Evolutionary conservation across 495 filamentous ascomycete species (phyloP).

Genomic region (Penicillium antarcticum): DNA sequence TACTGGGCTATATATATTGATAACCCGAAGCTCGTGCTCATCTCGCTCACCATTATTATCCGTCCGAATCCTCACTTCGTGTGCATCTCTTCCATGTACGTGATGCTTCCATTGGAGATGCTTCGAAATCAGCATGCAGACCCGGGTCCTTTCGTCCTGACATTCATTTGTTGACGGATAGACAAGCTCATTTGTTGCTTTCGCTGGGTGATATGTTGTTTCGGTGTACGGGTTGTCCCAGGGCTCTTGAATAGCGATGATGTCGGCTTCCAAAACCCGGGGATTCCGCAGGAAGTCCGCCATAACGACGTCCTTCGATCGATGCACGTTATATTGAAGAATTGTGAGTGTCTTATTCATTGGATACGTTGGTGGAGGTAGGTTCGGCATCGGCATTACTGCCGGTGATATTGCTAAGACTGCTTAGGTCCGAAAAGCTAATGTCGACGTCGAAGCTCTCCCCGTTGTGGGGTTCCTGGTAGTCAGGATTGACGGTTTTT

Average conservation of each 20-base stretch:
- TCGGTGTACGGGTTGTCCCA: constrained; percentile 12
- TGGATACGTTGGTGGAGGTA: neutral
- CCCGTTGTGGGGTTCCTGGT: too few species aligned
- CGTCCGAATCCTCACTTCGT: too few species aligned
- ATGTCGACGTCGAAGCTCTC: too few species aligned
- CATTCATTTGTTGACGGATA: neutral
- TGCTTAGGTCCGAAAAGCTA: too few species aligned
- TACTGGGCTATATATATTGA: constrained; percentile 4
- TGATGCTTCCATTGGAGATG: too few species aligned
- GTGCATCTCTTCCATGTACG: too few species aligned
- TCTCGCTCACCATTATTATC: too few species aligned
- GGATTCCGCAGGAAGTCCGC: constrained; percentile 14
- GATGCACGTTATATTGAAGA: constrained; percentile 14
- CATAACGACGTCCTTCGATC: constrained; percentile 17
- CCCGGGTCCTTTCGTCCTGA: too few species aligned
- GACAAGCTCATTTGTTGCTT: constrained; percentile 8
- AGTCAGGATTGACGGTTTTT: too few species aligned
- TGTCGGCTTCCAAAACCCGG: constrained; percentile 4
- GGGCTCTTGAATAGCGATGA: constrained; percentile 21
- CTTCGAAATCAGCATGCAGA: too few species aligned
- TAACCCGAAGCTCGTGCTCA: neutral
- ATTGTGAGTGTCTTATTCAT: neutral
- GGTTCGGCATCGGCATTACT: neutral
- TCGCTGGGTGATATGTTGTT: constrained; percentile 14
- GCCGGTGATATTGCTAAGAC: neutral